Percentiles rank a stretch among this genome's conserved stretches.
phyloP scores from a whole-genome alignment of 2,329 filamentous ascomycete species.

The Leptodontidium sp. region DNA sequence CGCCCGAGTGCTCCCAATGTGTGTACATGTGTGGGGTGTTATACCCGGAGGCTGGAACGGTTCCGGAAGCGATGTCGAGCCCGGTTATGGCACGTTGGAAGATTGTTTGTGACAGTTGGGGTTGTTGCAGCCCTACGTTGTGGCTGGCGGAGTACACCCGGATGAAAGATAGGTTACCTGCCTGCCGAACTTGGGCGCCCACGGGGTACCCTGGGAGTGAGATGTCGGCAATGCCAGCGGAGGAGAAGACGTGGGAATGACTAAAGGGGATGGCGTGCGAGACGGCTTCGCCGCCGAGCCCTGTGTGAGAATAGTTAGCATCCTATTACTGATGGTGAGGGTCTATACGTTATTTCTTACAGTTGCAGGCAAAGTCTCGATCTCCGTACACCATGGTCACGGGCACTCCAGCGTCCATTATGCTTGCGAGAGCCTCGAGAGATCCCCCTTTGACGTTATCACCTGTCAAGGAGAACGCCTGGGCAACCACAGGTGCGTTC shows the following conservation, averaged over 20 bases:
- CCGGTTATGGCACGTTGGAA: not conserved
- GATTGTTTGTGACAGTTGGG: not conserved
- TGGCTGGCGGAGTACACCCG: not conserved
- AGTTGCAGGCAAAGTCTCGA: constrained; percentile 67
- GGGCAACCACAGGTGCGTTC: not conserved
- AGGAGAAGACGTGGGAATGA: not conserved
- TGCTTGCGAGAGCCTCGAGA: constrained; percentile 62
- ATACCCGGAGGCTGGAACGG: not conserved
- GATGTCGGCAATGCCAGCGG: constrained; percentile 12
- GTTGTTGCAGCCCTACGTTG: not conserved
- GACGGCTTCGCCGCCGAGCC: constrained; percentile 22
- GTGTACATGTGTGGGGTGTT: not conserved
- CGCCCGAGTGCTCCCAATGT: not conserved
- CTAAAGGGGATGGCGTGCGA: constrained; percentile 1
- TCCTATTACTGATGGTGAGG: not conserved
- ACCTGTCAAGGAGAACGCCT: constrained; percentile 42
- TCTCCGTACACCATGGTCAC: constrained; percentile 74
- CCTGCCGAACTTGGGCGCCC: not conserved
- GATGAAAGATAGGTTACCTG: not conserved
- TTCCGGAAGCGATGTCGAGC: not conserved
- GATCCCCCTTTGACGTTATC: constrained; percentile 70
- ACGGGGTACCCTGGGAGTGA: not conserved
- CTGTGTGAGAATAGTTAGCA: not conserved
- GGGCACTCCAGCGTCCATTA: constrained; percentile 67
- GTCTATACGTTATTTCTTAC: constrained; percentile 41